These are phyloP conservation scores for Phlyctochytrium planicorne DNA, from an alignment of 192 early-diverging fungal genomes.

Conservation along the genomic window DNA sequence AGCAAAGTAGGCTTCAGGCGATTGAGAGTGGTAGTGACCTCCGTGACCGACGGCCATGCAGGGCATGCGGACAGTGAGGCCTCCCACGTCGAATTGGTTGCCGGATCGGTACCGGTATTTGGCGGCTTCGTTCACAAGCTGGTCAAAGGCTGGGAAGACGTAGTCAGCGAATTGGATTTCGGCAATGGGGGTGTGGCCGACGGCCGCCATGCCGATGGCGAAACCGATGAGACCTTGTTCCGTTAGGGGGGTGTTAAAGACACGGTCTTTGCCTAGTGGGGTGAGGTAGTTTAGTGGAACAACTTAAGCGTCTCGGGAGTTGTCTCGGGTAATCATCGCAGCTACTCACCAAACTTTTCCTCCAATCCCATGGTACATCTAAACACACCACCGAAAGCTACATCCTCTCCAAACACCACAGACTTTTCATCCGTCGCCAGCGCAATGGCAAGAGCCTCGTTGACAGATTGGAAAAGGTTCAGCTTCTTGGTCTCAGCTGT, in stretches of 20 bases:
- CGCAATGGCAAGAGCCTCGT: constrained; percentile 90
- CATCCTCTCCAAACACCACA: constrained; percentile 97
- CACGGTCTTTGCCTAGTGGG: constrained; percentile 65
- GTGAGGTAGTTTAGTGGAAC: no score
- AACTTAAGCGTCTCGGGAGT: no score
- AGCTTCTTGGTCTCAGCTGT: constrained; percentile 77
- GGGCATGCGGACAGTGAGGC: constrained; percentile 87
- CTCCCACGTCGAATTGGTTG: constrained; percentile 86
- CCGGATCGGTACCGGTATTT: constrained; percentile 96
- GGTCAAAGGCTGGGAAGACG: constrained; percentile 97
- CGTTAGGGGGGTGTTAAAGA: constrained; percentile 95
- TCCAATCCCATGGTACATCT: constrained; percentile 88
- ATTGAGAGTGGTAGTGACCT: constrained; percentile 94
- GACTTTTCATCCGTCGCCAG: constrained; percentile 85
- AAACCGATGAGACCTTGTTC: constrained; percentile 97
- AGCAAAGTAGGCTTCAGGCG: constrained; percentile 92
- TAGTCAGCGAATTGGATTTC: constrained; percentile 99
- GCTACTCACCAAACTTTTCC: constrained; percentile 78
- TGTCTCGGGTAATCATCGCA: no score
- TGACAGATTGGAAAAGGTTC: constrained; percentile 93
- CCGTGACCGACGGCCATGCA: constrained; percentile 95
- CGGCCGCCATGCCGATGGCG: constrained; percentile 90
- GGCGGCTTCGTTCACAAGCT: constrained; percentile 96
- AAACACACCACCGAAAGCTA: constrained; percentile 97
- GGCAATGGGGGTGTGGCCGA: constrained; percentile 94